A percentile compares a stretch with the other conserved stretches of the same genome.
Conservation (phyloP, 306 rosid species). For the cucumber (Cucumis sativus) region DNA sequence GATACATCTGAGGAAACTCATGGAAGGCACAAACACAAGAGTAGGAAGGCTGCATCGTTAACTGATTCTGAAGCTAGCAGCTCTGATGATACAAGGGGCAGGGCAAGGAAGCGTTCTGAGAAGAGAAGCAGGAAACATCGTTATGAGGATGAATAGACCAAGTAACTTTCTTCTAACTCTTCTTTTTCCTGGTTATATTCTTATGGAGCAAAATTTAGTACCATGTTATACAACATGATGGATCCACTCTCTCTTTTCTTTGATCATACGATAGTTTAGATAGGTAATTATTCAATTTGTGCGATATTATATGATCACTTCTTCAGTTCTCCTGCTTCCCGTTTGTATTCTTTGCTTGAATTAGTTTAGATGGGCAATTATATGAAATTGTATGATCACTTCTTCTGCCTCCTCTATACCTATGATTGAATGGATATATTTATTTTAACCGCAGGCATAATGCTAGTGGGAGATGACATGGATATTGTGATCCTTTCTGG, state of each 20-base stretch:
- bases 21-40: constrained; percentile 32
- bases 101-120: constrained; percentile 49
- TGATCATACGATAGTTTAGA: background rate
- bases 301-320: too few species aligned
- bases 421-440: background rate
- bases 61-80: constrained; percentile 36
- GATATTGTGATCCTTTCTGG: background rate
- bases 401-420: background rate
- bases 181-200: background rate
- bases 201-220: background rate
- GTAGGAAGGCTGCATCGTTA: constrained; percentile 35
- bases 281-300: background rate
- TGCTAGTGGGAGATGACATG: background rate
- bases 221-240: background rate
- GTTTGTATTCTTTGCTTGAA: too few species aligned
- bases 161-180: background rate
- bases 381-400: background rate
- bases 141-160: constrained; percentile 23
- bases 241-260: background rate
- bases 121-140: constrained; percentile 39
- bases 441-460: background rate
- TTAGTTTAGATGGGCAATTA: too few species aligned
- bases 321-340: too few species aligned
- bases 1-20: constrained; percentile 50
- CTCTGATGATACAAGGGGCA: constrained; percentile 40